Evolutionary conservation across 208 protist species (phyloP).

Genomic region (Crithidia fasciculata): DNA sequence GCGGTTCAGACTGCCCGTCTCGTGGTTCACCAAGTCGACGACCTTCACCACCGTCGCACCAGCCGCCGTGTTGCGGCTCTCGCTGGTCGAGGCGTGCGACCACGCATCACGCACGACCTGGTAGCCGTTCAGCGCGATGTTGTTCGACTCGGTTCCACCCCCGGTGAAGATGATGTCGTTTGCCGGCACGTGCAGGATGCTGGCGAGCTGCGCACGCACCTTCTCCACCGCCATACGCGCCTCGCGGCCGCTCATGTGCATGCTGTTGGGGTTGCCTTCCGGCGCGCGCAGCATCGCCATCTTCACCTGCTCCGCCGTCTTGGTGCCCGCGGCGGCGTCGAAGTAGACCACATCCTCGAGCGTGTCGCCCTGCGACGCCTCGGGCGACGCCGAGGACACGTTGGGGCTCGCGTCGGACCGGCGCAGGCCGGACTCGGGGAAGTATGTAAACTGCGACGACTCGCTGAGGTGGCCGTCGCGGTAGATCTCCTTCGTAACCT

Average conservation of each 20-base stretch:
- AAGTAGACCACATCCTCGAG: slow-evolving; percentile 62
- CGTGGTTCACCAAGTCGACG: slow-evolving; percentile 83
- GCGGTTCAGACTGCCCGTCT: slow-evolving; percentile 67
- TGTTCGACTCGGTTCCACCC: slow-evolving; percentile 86
- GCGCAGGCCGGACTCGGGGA: slow-evolving; percentile 47
- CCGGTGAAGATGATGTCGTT: slow-evolving; percentile 81
- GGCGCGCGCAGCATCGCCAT: slow-evolving; percentile 63
- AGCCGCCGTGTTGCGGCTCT: slow-evolving; percentile 24
- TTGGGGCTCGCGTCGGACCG: slow-evolving; percentile 12
- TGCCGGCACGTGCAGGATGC: slow-evolving; percentile 58
- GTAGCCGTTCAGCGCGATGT: slow-evolving; percentile 84
- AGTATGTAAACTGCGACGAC: slow-evolving; percentile 46
- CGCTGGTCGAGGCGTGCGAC: slow-evolving; percentile 70
- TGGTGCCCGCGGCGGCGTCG: slow-evolving; percentile 76
- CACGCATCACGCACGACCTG: slow-evolving; percentile 67
- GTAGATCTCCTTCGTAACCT: slow-evolving; percentile 67
- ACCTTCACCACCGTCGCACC: slow-evolving; percentile 44
- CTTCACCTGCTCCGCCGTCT: slow-evolving; percentile 50
- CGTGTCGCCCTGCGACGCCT: slow-evolving; percentile 12
- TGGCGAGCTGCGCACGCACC: slow-evolving; percentile 60
- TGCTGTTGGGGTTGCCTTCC: slow-evolving; percentile 79
- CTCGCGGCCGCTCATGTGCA: slow-evolving; percentile 74
- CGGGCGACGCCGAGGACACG: not conserved
- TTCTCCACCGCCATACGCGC: slow-evolving; percentile 80
- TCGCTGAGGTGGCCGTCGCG: slow-evolving; percentile 50